Conservation (phyloP, 495 filamentous ascomycete species). For the Aspergillus olivimuriae region DNA sequence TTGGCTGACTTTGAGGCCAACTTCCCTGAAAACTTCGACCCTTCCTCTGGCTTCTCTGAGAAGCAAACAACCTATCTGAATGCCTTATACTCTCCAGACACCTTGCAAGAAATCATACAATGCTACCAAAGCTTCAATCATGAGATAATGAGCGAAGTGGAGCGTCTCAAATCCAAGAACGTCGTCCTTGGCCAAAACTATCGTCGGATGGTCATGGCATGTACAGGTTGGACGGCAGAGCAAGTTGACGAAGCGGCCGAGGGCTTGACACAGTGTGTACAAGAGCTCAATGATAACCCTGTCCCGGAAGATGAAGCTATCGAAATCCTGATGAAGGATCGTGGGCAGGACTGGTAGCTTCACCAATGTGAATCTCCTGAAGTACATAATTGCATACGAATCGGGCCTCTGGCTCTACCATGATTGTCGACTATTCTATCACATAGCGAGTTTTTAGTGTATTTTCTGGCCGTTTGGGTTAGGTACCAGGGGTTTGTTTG, state of each 20-base stretch:
- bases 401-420: neutral
- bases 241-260: constrained; percentile 44
- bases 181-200: constrained; percentile 42
- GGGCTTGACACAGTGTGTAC: constrained; percentile 40
- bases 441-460: neutral
- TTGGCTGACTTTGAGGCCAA: constrained; percentile 27
- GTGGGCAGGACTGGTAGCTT: constrained; percentile 45
- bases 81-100: constrained; percentile 21
- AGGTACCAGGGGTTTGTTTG: neutral
- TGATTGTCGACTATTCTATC: neutral
- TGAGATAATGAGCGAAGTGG: constrained; percentile 32
- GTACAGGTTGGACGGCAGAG: constrained; percentile 39
- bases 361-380: neutral
- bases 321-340: constrained; percentile 44
- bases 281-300: constrained; percentile 43
- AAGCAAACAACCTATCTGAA: constrained; percentile 31
- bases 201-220: constrained; percentile 45
- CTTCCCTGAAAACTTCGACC: constrained; percentile 32
- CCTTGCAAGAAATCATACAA: constrained; percentile 22
- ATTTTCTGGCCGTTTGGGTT: neutral
- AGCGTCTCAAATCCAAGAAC: constrained; percentile 37
- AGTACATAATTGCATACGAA: neutral
- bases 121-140: constrained; percentile 32
- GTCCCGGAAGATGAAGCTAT: constrained; percentile 43
- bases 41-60: constrained; percentile 30